phyloP scores from a whole-genome alignment of 2,329 filamentous ascomycete genomes.

The Pseudogymnoascus sp. region DNA sequence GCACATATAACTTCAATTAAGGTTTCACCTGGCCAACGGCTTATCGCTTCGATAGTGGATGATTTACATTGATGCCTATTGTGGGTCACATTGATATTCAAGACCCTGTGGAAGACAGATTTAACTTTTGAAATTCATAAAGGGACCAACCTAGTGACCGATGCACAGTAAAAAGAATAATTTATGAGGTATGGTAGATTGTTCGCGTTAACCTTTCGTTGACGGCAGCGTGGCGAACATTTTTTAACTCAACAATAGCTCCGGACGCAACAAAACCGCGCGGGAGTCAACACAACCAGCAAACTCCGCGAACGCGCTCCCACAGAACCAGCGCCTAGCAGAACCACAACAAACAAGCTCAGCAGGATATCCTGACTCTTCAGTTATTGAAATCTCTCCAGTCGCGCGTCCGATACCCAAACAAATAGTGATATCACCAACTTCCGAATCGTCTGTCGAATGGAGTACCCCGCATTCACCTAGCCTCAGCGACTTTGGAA shows the following conservation, averaged over 20 bases:
- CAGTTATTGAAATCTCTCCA: background rate
- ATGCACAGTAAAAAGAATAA: background rate
- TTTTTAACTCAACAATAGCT: constrained; percentile 7
- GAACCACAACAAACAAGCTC: background rate
- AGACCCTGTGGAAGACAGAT: constrained; percentile 1
- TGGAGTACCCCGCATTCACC: constrained; percentile 13
- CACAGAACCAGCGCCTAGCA: background rate
- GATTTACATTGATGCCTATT: constrained; percentile 6
- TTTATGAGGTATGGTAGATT: constrained; percentile 4
- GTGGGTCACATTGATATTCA: background rate
- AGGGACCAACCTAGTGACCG: background rate
- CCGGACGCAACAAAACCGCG: background rate
- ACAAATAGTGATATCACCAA: background rate
- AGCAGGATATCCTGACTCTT: background rate
- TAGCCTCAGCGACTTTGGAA: constrained; percentile 24
- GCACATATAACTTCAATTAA: background rate
- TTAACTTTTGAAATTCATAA: background rate
- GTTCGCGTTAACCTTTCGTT: background rate
- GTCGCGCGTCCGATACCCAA: background rate
- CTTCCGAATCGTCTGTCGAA: background rate
- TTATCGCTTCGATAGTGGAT: constrained; percentile 6
- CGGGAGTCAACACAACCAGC: constrained; percentile 1
- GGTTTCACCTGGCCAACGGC: constrained; percentile 8
- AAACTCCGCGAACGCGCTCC: background rate
- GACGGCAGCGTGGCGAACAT: background rate